Percentiles rank a stretch among this genome's conserved stretches.
Conservation (phyloP, 1,284 basidiomycete species). For the Rhodotorula sp. region DNA sequence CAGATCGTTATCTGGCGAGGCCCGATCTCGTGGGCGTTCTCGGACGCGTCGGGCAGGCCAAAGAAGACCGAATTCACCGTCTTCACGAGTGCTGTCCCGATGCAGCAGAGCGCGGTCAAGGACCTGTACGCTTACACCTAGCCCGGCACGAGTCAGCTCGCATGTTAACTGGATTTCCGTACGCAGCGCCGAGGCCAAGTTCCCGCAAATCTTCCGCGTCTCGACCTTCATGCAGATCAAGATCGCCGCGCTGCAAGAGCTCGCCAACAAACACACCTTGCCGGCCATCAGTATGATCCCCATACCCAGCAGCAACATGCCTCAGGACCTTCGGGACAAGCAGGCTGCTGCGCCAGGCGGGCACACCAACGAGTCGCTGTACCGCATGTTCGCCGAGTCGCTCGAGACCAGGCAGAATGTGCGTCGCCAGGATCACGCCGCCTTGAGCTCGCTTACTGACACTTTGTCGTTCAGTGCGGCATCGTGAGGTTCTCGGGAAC, state of each 20-base stretch:
- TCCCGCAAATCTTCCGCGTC: conserved; percentile 23
- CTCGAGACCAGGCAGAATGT: conserved; percentile 27
- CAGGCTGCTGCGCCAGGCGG: conserved; percentile 13
- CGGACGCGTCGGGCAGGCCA: conserved; percentile 4
- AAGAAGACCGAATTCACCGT: conserved; percentile 22
- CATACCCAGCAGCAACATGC: conserved; percentile 21
- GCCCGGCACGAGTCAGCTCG: no score
- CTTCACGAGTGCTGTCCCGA: conserved; percentile 28
- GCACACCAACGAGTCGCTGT: conserved; percentile 69
- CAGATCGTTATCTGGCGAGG: conserved; percentile 25
- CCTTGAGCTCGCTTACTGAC: no score
- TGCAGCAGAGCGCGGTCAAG: conserved; percentile 22
- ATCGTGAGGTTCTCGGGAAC: conserved; percentile 26
- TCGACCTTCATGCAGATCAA: conserved; percentile 24
- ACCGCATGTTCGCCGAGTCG: conserved; percentile 59
- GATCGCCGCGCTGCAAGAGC: conserved; percentile 25
- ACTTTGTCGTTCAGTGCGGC: conserved; percentile 15
- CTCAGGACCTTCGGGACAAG: conserved; percentile 25
- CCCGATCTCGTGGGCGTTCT: conserved; percentile 22
- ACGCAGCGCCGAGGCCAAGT: conserved; percentile 24
- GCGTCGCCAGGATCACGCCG: background rate
- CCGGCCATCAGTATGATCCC: conserved; percentile 25
- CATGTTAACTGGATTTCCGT: background rate
- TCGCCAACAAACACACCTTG: conserved; percentile 27
- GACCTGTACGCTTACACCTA: conserved; percentile 20